Percentiles rank a stretch among this genome's conserved stretches.
Conservation (phyloP, 208 protist genomes). For the Leishmania turanica region DNA sequence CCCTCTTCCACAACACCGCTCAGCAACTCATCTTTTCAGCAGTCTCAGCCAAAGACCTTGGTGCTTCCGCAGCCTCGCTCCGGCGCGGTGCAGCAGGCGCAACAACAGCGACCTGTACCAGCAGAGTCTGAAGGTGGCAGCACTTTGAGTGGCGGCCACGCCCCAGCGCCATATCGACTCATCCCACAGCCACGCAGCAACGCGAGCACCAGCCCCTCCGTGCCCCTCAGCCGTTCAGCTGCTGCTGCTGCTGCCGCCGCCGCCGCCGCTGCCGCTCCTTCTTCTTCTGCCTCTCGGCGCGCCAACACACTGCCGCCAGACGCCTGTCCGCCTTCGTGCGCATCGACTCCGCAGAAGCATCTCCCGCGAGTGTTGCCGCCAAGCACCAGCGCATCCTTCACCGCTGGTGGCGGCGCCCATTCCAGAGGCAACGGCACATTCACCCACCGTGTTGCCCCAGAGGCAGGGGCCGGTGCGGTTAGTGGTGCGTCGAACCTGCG, state of each 20-base stretch:
- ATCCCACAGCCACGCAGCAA: conserved; percentile 14
- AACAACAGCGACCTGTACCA: neutral
- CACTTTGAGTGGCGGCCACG: neutral
- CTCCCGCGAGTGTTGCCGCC: neutral
- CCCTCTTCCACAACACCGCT: neutral
- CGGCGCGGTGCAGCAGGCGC: neutral
- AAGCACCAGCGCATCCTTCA: neutral
- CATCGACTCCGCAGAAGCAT: neutral
- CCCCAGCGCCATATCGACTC: neutral
- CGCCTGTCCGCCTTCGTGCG: neutral
- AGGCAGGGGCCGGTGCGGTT: neutral
- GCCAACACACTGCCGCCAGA: conserved; percentile 3
- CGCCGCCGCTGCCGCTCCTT: neutral
- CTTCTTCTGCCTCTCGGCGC: neutral
- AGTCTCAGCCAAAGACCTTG: neutral
- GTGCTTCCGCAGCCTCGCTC: conserved; percentile 8
- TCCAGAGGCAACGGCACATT: neutral
- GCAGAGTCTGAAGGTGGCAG: neutral
- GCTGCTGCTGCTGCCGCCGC: neutral
- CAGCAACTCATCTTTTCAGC: neutral
- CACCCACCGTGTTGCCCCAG: neutral
- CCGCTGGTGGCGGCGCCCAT: neutral
- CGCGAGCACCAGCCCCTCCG: neutral
- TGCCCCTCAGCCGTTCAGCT: neutral
- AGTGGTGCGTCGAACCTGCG: conserved; percentile 3